Conservation (phyloP, 148 eudicot species). For the Heliamphora exappendiculata region DNA sequence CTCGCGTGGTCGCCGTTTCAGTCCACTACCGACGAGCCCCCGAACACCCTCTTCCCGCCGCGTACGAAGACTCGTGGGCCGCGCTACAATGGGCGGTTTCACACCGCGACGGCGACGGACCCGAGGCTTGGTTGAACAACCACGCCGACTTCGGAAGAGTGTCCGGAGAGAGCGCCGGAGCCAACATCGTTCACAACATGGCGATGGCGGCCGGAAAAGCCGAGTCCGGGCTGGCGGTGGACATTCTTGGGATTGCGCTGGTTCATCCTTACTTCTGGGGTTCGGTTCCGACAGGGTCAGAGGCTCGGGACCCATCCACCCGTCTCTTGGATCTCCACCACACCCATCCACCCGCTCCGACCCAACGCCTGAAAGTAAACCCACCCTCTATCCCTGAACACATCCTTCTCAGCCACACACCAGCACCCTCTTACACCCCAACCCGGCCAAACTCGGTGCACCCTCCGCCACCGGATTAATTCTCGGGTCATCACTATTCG, state of each 20-base stretch:
- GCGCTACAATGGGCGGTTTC: slow-evolving; percentile 41
- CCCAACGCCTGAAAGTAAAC: slow-evolving; percentile 13
- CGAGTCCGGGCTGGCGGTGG: not conserved
- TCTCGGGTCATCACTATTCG: slow-evolving; percentile 7
- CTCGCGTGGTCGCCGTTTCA: slow-evolving; percentile 26
- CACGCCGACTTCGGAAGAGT: slow-evolving; percentile 26
- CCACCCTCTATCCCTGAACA: slow-evolving; percentile 15
- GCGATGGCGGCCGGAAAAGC: slow-evolving; percentile 14
- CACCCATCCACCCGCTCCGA: slow-evolving; percentile 28
- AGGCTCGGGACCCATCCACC: slow-evolving; percentile 11
- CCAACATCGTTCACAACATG: slow-evolving; percentile 40
- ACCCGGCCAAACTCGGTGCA: slow-evolving; percentile 17
- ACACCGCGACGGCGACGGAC: slow-evolving; percentile 21
- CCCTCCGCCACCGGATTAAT: slow-evolving; percentile 17
- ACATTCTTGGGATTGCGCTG: slow-evolving; percentile 21
- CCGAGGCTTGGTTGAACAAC: slow-evolving; percentile 39
- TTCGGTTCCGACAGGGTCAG: slow-evolving; percentile 20
- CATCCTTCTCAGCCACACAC: slow-evolving; percentile 22
- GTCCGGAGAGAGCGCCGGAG: slow-evolving; percentile 55
- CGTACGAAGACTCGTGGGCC: slow-evolving; percentile 46
- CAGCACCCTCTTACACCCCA: slow-evolving; percentile 15
- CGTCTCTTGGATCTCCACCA: slow-evolving; percentile 12
- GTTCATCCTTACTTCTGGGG: slow-evolving; percentile 36
- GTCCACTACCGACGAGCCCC: slow-evolving; percentile 56
- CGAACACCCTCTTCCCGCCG: slow-evolving; percentile 37